phyloP scores from a whole-genome alignment of 2,329 filamentous ascomycete species.

The Kalmusia sp. region DNA sequence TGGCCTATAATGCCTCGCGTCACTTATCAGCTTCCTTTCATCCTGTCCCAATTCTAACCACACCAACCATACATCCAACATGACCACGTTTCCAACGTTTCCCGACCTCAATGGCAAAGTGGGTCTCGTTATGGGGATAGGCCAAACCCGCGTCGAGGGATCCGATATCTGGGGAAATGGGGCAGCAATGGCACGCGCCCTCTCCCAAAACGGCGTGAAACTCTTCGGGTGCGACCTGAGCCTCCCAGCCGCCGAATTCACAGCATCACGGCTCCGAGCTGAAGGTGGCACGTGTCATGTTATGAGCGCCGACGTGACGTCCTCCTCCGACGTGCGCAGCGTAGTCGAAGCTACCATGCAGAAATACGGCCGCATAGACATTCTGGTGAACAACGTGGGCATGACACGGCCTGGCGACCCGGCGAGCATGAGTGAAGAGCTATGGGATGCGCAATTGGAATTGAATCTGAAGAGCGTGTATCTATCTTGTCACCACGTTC shows the following conservation, averaged over 20 bases:
- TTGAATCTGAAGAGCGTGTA: slow-evolving; percentile 65
- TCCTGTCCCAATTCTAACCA: not conserved
- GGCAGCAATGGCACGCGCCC: slow-evolving; percentile 12
- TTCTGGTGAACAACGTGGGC: slow-evolving; percentile 64
- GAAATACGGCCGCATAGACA: slow-evolving; percentile 60
- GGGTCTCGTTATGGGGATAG: slow-evolving; percentile 19
- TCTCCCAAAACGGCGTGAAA: slow-evolving; percentile 13
- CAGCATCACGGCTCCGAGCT: not conserved
- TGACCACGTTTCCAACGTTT: slow-evolving; percentile 2
- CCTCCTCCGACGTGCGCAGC: slow-evolving; percentile 4
- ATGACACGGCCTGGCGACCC: slow-evolving; percentile 59
- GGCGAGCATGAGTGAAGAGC: slow-evolving; percentile 55
- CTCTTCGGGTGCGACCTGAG: slow-evolving; percentile 21
- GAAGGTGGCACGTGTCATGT: slow-evolving; percentile 12
- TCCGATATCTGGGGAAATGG: slow-evolving; percentile 19
- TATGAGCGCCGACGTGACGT: slow-evolving; percentile 14
- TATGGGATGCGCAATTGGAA: slow-evolving; percentile 61
- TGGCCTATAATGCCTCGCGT: not conserved
- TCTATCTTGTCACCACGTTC: slow-evolving; percentile 58
- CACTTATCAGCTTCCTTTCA: not conserved
- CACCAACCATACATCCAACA: not conserved
- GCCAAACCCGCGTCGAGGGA: slow-evolving; percentile 12
- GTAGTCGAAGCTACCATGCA: slow-evolving; percentile 13
- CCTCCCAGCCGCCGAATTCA: slow-evolving; percentile 10
- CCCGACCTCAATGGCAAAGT: slow-evolving; percentile 18